Percentiles rank a stretch among this genome's conserved stretches.
Conservation (phyloP, 2,329 filamentous ascomycete species). For the Fusarium multiceps region DNA sequence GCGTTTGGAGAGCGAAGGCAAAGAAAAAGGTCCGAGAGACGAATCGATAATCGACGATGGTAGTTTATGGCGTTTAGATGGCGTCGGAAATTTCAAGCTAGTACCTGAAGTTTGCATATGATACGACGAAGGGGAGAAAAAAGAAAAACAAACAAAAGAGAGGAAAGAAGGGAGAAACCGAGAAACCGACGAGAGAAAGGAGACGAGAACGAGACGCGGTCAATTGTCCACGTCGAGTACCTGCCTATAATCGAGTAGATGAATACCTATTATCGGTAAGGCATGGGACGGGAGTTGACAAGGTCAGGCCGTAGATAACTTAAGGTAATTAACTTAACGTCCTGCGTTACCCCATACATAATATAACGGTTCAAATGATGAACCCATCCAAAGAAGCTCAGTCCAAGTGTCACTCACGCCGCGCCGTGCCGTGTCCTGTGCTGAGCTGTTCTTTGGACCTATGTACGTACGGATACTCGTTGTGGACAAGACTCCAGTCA, state of each 20-base stretch:
- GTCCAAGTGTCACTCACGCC: slow-evolving; percentile 12
- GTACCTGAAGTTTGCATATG: slow-evolving; percentile 12
- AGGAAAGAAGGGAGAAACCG: background rate
- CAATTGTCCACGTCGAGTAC: background rate
- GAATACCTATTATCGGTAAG: background rate
- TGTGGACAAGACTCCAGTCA: slow-evolving; percentile 14
- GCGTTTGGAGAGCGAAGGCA: background rate
- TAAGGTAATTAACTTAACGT: background rate
- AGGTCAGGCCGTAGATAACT: background rate
- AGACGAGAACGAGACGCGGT: slow-evolving; percentile 7
- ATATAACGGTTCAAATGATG: slow-evolving; percentile 18
- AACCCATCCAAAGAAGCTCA: slow-evolving; percentile 7
- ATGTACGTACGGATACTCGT: background rate
- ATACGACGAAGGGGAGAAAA: slow-evolving; percentile 3
- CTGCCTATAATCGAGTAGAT: background rate
- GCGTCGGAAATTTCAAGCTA: slow-evolving; percentile 14
- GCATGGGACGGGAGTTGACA: background rate
- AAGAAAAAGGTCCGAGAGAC: background rate
- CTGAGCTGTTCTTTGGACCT: background rate
- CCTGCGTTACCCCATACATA: slow-evolving; percentile 15
- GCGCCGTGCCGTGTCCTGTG: slow-evolving; percentile 20
- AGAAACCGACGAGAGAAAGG: background rate
- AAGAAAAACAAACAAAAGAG: background rate
- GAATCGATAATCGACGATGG: slow-evolving; percentile 10
- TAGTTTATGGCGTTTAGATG: slow-evolving; percentile 15